Conservation (phyloP, 495 filamentous ascomycete genomes). For the Penicillium angulare region DNA sequence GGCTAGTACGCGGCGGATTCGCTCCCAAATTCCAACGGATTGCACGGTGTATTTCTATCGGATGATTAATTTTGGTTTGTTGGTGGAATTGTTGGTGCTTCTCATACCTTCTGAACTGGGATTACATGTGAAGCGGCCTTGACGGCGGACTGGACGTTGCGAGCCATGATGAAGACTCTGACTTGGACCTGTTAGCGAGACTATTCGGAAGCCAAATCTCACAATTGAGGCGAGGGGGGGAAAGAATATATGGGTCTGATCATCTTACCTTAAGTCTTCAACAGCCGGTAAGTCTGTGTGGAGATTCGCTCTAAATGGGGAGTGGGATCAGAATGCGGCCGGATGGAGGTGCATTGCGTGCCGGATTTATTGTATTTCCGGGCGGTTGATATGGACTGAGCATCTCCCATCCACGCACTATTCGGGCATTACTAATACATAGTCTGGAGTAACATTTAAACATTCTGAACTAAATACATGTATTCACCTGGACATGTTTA, state of each 20-base stretch:
- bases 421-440: neutral
- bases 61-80: neutral
- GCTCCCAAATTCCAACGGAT: slow-evolving; percentile 85
- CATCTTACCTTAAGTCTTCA: neutral
- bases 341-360: neutral
- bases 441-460: too few relatives aligned
- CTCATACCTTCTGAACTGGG: slow-evolving; percentile 36
- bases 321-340: slow-evolving; percentile 1
- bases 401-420: neutral
- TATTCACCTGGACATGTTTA: too few relatives aligned
- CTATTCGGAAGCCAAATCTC: too few relatives aligned
- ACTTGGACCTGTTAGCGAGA: slow-evolving; percentile 22
- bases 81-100: neutral
- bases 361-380: slow-evolving; percentile 4
- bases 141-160: slow-evolving; percentile 41
- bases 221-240: too few relatives aligned
- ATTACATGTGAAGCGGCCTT: slow-evolving; percentile 42
- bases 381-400: neutral
- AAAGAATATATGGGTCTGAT: neutral
- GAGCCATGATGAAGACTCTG: slow-evolving; percentile 41
- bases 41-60: slow-evolving; percentile 95
- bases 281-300: neutral
- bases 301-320: neutral
- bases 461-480: too few relatives aligned
- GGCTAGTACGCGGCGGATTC: slow-evolving; percentile 71